phyloP scores from a whole-genome alignment of 2,329 filamentous ascomycete genomes.

The Fusarium kyushuense region DNA sequence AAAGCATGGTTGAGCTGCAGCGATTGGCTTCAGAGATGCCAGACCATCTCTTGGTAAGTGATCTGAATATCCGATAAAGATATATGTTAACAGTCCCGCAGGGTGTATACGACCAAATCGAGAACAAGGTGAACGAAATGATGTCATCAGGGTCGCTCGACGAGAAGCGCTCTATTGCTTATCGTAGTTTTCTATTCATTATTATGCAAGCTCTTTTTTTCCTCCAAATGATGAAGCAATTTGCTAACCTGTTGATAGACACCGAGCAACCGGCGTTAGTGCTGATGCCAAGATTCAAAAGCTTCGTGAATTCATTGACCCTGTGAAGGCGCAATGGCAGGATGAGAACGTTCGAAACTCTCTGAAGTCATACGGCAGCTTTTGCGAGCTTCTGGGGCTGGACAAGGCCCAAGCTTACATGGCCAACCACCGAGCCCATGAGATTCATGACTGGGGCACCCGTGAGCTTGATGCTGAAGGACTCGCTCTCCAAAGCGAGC shows the following conservation, averaged over 20 bases:
- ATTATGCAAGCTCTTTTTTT: slow-evolving; percentile 72
- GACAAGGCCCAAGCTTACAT: slow-evolving; percentile 86
- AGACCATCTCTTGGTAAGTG: slow-evolving; percentile 80
- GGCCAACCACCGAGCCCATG: slow-evolving; percentile 76
- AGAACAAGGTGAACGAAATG: slow-evolving; percentile 85
- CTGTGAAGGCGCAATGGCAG: slow-evolving; percentile 84
- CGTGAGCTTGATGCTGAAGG: slow-evolving; percentile 83
- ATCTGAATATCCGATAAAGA: background rate
- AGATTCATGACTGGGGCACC: slow-evolving; percentile 84
- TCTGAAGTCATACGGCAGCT: slow-evolving; percentile 80
- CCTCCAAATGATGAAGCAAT: background rate
- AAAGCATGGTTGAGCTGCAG: slow-evolving; percentile 89
- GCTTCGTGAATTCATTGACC: slow-evolving; percentile 82
- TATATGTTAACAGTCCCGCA: slow-evolving; percentile 48
- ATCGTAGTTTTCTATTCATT: slow-evolving; percentile 91
- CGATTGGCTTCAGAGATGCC: slow-evolving; percentile 90
- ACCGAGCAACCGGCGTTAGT: slow-evolving; percentile 83
- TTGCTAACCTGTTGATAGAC: slow-evolving; percentile 60
- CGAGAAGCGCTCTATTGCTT: slow-evolving; percentile 85
- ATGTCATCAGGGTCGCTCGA: slow-evolving; percentile 78
- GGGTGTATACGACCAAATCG: slow-evolving; percentile 89
- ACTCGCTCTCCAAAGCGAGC: slow-evolving; percentile 78
- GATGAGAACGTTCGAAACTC: slow-evolving; percentile 74
- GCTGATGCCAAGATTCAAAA: slow-evolving; percentile 76
- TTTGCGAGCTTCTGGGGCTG: slow-evolving; percentile 83